phyloP scores from a whole-genome alignment of 176 grass and related monocot genomes.

The Pontederia paniculata region DNA sequence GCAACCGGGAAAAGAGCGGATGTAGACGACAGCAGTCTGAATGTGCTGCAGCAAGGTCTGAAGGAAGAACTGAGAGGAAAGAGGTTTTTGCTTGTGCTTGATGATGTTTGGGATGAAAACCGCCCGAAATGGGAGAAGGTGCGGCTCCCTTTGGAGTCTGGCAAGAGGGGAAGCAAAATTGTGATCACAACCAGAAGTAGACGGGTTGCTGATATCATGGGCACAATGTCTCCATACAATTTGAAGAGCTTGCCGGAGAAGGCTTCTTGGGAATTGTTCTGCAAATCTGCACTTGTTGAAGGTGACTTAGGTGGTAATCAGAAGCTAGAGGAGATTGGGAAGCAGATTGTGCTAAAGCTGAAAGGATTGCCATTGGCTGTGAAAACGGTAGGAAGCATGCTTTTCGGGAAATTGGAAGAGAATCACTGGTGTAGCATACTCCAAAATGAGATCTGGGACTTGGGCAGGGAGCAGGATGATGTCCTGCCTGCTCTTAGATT shows the following conservation, averaged over 20 bases:
- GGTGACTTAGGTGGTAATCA: background rate
- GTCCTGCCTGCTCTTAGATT: background rate
- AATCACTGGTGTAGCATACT: background rate
- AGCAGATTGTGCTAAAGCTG: conserved; percentile 23
- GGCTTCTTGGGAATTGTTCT: conserved; percentile 17
- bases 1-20: conserved; percentile 22
- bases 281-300: background rate
- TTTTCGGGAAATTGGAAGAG: background rate
- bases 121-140: conserved; percentile 10
- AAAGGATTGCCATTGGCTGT: conserved; percentile 18
- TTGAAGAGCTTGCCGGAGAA: conserved; percentile 7
- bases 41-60: conserved; percentile 20
- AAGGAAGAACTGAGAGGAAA: conserved; percentile 21
- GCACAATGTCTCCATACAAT: conserved; percentile 1
- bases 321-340: background rate
- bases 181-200: conserved; percentile 19
- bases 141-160: background rate
- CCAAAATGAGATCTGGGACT: background rate
- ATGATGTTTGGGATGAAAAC: conserved; percentile 57
- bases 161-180: conserved; percentile 5
- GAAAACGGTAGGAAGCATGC: conserved; percentile 12
- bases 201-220: conserved; percentile 23
- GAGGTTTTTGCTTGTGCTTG: conserved; percentile 48
- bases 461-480: background rate
- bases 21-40: conserved; percentile 17